Evolutionary conservation across 441 rosid genomes (phyloP).

Genomic region (Aquilaria agallochum): DNA sequence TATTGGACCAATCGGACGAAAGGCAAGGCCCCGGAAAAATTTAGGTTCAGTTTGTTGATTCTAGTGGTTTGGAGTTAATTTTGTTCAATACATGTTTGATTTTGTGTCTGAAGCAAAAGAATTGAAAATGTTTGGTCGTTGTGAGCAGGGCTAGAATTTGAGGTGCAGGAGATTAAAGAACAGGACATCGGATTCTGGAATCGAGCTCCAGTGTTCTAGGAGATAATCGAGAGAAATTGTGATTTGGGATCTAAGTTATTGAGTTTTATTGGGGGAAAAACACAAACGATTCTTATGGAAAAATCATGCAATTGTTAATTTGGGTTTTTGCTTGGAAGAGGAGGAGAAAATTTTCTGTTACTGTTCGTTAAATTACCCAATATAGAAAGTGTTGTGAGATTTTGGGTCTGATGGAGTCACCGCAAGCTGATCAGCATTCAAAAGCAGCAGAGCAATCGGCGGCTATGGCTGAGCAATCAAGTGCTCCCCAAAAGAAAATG

Average conservation of each 20-base stretch:
- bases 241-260: not conserved
- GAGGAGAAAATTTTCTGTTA: slow-evolving; percentile 9
- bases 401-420: slow-evolving; percentile 32
- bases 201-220: slow-evolving; percentile 12
- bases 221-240: slow-evolving; percentile 6
- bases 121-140: slow-evolving; percentile 2
- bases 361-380: slow-evolving; percentile 4
- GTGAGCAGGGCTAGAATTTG: slow-evolving; percentile 20
- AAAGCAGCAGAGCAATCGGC: not conserved
- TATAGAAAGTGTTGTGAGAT: slow-evolving; percentile 2
- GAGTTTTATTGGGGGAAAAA: slow-evolving; percentile 7
- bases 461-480: not conserved
- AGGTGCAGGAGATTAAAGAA: slow-evolving; percentile 16
- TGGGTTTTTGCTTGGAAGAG: slow-evolving; percentile 32
- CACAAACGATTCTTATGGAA: slow-evolving; percentile 9
- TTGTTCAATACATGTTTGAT: not conserved
- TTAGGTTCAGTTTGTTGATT: slow-evolving; percentile 4
- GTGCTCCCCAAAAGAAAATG: slow-evolving; percentile 53
- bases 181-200: slow-evolving; percentile 22
- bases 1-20: not conserved
- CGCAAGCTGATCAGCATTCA: not conserved
- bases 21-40: not conserved
- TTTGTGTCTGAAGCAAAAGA: not conserved
- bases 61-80: not conserved
- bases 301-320: slow-evolving; percentile 29